Base-by-base conservation (phyloP, 1,139 yeast species). In the Entelexis paramagnoliae region DNA sequence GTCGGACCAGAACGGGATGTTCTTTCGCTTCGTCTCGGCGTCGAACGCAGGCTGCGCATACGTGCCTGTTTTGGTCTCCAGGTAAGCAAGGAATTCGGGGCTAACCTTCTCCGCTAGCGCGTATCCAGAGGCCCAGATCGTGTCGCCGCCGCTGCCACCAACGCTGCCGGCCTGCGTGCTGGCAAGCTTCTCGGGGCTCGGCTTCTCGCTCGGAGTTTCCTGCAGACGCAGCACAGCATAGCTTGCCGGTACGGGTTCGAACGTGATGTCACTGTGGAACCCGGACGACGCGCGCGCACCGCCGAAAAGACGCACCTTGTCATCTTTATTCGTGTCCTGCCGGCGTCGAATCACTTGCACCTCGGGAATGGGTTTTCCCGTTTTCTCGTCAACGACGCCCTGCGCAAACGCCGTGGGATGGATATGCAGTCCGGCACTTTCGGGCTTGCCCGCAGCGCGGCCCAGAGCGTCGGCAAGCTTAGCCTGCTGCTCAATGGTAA, bases 211-310 rank as follows among this genome's bases (percentile, higher is more conserved):
- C 16, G 50, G 50, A n/a, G 50, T 35, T 29, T 40, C 36, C 32
- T 39, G 19, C 16, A 48, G 34, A 17, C 50, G 38, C 11, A 48
- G 41, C 33, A 41, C 50, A 8, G 50, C 44, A 16, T 48, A 48
- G 46, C 45, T 38, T 13, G 50, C 50, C 2, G 50, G 46, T 8
- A 48, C 41, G 14, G 50, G 50, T 46, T 48, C 50, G 19, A 48
- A 48, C 11, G 50, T 48, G 24, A 48, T 48, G 32, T 48, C 50
- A 29, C 50, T 48, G 50, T 48, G 50, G 40, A 29, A 48, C 28
- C 46, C 43, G 9, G 39, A 13, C 19, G 45, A 16, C 4, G 45
- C 35, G 16, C 35, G 24, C 35, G 26, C 11, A n/a, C 34, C 45
- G 4, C 28, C 17, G 10, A 20, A 11, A 26, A 22, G 35, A 30